A percentile compares a stretch with the other conserved stretches of the same genome.
These are phyloP conservation scores for Digitaria exilis DNA, from an alignment of 202 grass and related monocot species.

Conservation along the genomic window DNA sequence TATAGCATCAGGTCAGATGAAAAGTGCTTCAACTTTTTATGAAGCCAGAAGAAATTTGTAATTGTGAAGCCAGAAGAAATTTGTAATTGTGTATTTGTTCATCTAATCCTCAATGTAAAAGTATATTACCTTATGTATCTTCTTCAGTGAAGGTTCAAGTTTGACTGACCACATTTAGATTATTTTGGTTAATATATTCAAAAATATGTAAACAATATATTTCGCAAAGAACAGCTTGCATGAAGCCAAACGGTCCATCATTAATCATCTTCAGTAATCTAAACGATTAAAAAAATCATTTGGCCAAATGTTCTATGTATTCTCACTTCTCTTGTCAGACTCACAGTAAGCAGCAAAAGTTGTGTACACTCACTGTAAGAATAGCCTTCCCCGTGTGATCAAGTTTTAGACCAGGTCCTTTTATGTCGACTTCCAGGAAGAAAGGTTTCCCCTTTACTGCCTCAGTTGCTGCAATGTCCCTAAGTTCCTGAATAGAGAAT, in stretches of 20 bases:
- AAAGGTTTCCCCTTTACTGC: slow-evolving; percentile 86
- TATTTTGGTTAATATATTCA: slow-evolving; percentile 25
- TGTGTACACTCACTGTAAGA: slow-evolving; percentile 70
- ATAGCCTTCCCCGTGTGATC: slow-evolving; percentile 93
- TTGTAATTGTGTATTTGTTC: not conserved
- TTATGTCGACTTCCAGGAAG: slow-evolving; percentile 92
- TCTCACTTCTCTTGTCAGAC: not conserved
- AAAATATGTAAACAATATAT: slow-evolving; percentile 10
- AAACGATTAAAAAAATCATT: slow-evolving; percentile 27
- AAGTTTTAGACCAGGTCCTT: slow-evolving; percentile 89
- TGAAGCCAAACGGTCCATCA: slow-evolving; percentile 4
- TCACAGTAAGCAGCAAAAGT: not conserved
- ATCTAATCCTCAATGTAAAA: not conserved
- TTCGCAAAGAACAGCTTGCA: not conserved
- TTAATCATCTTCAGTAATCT: slow-evolving; percentile 11
- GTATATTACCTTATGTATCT: not conserved
- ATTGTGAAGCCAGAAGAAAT: slow-evolving; percentile 18
- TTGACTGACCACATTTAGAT: not conserved
- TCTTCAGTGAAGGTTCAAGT: not conserved
- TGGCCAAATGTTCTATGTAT: not conserved
- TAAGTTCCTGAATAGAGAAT: slow-evolving; percentile 69
- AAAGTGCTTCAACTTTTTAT: slow-evolving; percentile 10
- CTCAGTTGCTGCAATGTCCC: slow-evolving; percentile 61
- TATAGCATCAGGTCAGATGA: not conserved
- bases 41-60: not conserved